A percentile compares a stretch with the other conserved stretches of the same genome.
These are phyloP conservation scores for Dioscorea cayenensis DNA, from an alignment of 116 monocot species.

Conservation along the genomic window DNA sequence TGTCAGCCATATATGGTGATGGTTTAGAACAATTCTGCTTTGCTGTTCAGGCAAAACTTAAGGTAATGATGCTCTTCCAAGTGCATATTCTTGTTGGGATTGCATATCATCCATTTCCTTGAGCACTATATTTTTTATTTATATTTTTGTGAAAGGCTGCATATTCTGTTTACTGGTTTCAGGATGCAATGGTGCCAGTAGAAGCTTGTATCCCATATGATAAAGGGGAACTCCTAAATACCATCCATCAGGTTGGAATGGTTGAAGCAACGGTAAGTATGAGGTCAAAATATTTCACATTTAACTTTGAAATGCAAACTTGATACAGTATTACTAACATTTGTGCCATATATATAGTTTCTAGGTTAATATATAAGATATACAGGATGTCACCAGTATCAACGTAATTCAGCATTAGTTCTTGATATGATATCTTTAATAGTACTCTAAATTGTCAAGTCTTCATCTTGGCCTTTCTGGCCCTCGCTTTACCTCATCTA, in stretches of 20 bases:
- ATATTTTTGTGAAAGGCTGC: neutral
- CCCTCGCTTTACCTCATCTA: no score
- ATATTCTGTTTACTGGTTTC: neutral
- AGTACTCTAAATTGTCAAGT: neutral
- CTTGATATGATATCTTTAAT: neutral
- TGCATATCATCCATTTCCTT: no score
- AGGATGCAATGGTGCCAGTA: conserved; percentile 77
- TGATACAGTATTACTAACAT: neutral
- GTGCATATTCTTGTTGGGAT: no score
- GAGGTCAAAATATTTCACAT: neutral
- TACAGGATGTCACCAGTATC: neutral
- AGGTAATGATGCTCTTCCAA: conserved; percentile 23
- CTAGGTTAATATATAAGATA: neutral
- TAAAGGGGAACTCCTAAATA: conserved; percentile 80
- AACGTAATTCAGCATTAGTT: neutral
- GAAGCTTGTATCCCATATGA: conserved; percentile 91
- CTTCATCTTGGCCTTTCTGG: neutral
- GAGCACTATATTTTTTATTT: no score
- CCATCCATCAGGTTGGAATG: conserved; percentile 88
- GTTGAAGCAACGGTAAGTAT: conserved; percentile 72
- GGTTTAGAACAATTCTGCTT: conserved; percentile 74
- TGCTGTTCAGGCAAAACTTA: conserved; percentile 79
- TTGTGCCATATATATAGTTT: neutral
- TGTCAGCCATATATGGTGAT: conserved; percentile 79
- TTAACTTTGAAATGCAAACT: neutral